Conservation (phyloP, 495 filamentous ascomycete species). For the Penicillium subrubescens region DNA sequence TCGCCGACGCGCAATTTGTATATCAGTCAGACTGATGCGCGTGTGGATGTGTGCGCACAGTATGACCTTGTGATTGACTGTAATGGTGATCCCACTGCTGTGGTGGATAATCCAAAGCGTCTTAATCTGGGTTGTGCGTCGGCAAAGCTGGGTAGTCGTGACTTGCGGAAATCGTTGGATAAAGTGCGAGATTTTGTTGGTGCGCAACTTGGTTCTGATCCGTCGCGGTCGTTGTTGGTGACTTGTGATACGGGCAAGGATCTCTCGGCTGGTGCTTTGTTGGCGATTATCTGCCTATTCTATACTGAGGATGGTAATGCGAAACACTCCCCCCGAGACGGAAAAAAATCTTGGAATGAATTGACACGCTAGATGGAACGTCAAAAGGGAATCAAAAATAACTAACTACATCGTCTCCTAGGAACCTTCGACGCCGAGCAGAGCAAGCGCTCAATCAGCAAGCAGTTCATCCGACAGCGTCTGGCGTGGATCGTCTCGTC, state of each 20-base stretch:
- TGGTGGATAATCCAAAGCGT: slow-evolving; percentile 33
- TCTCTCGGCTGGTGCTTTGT: slow-evolving; percentile 62
- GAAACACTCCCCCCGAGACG: neutral
- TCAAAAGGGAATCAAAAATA: slow-evolving; percentile 22
- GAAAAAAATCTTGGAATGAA: neutral
- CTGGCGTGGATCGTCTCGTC: slow-evolving; percentile 77
- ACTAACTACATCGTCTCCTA: slow-evolving; percentile 16
- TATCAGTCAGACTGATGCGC: slow-evolving; percentile 31
- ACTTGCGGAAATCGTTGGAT: slow-evolving; percentile 66
- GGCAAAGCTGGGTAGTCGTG: slow-evolving; percentile 73
- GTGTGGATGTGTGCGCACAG: slow-evolving; percentile 12
- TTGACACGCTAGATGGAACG: slow-evolving; percentile 29
- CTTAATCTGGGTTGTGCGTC: slow-evolving; percentile 66
- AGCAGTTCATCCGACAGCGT: slow-evolving; percentile 72
- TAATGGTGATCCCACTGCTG: slow-evolving; percentile 37
- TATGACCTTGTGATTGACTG: slow-evolving; percentile 53
- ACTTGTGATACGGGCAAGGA: slow-evolving; percentile 66
- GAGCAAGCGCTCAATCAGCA: slow-evolving; percentile 54
- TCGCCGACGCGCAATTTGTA: slow-evolving; percentile 44
- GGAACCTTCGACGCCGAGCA: slow-evolving; percentile 35
- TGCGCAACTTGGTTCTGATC: slow-evolving; percentile 30
- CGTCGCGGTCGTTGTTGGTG: slow-evolving; percentile 50
- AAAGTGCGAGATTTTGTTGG: slow-evolving; percentile 51
- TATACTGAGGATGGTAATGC: slow-evolving; percentile 56
- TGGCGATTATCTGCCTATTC: slow-evolving; percentile 65